Evolutionary conservation across 2,329 filamentous ascomycete genomes (phyloP), one percentile per base, ranked within the genome.

Genomic region (Ophiostoma angusticollis): DNA sequence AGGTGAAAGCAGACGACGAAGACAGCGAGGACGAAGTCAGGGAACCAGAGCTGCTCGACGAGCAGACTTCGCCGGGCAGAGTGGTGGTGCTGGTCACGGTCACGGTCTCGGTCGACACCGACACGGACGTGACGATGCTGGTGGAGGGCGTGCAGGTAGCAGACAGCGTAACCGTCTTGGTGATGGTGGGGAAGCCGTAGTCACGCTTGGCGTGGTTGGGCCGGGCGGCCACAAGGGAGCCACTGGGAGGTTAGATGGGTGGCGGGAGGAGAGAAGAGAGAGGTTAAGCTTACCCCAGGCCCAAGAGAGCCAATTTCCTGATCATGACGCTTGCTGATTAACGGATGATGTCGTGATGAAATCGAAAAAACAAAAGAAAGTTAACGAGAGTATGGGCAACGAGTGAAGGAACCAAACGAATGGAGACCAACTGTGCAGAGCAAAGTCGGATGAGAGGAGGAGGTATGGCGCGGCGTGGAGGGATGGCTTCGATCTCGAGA

Each of bases 121-220:
- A 12, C 17, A 6, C 7, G 8, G 18, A n/a, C 8, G 30, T 41
- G 23, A 30, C 16, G 27, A 36, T 31, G 35, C 39, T 33, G 23
- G 27, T 31, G 3, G 27, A 13, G 13, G 37, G 18, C 13, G 40
- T 24, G 39, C 40, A 43, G 27, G 30, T 11, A 21, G 28, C 41
- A 6, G 41, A 13, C 14, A 37, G 28, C 31, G 45, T 46, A 16
- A 45, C 32, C 3, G 45, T 49, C 12, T 38, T 34, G 25, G 43
- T 47, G 29, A 44, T 13, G 21, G 39, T 42, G 5, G 44, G 41
- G 17, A 43, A 46, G 30, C 39, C 41, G 25, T 46, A 44, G 22
- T 24, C 45, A 16, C 37, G 42, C 35, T 44, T 37, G 27, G 16
- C 46, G n/a, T 42, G 40, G 22, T 41, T 40, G 31, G 42, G 42